Conservation (phyloP, 2,329 filamentous ascomycete species). For the Hypoxylon sp. region DNA sequence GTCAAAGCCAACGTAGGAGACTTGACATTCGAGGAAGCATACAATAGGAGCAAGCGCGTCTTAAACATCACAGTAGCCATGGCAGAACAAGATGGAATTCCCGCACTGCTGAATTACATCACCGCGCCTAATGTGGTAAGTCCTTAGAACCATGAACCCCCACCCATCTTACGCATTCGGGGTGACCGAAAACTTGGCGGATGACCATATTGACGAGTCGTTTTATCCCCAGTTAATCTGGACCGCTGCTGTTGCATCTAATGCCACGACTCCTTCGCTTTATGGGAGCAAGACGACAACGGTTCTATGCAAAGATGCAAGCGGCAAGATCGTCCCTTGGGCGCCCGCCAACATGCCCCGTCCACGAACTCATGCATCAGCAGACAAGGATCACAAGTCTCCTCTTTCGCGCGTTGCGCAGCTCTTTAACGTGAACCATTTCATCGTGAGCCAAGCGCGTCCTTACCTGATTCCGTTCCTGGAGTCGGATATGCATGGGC, state of each 20-base stretch:
- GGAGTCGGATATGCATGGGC: slow-evolving; percentile 80
- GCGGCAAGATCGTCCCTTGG: slow-evolving; percentile 79
- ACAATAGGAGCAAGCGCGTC: slow-evolving; percentile 82
- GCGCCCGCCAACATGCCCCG: slow-evolving; percentile 70
- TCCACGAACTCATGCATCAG: slow-evolving; percentile 72
- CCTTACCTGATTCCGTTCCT: slow-evolving; percentile 90
- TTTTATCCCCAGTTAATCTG: slow-evolving; percentile 74
- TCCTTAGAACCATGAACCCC: slow-evolving; percentile 41
- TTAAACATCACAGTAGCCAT: slow-evolving; percentile 92
- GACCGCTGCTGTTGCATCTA: slow-evolving; percentile 80
- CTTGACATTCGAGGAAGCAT: slow-evolving; percentile 92
- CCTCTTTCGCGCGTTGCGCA: slow-evolving; percentile 77
- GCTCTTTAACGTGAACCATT: slow-evolving; percentile 93
- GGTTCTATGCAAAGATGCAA: slow-evolving; percentile 80
- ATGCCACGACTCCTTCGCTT: slow-evolving; percentile 70
- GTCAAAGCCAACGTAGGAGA: slow-evolving; percentile 87
- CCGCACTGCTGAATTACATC: slow-evolving; percentile 88
- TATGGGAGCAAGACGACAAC: slow-evolving; percentile 70
- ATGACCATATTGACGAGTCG: slow-evolving; percentile 27
- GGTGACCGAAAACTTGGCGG: too few species aligned
- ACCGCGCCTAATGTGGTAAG: slow-evolving; percentile 91
- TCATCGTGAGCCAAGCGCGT: slow-evolving; percentile 90
- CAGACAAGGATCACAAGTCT: slow-evolving; percentile 69
- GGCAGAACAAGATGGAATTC: slow-evolving; percentile 76
- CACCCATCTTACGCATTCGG: too few species aligned